These are phyloP conservation scores for Wallacemonas sp. DNA, from an alignment of 208 protist species.

Conservation along the genomic window DNA sequence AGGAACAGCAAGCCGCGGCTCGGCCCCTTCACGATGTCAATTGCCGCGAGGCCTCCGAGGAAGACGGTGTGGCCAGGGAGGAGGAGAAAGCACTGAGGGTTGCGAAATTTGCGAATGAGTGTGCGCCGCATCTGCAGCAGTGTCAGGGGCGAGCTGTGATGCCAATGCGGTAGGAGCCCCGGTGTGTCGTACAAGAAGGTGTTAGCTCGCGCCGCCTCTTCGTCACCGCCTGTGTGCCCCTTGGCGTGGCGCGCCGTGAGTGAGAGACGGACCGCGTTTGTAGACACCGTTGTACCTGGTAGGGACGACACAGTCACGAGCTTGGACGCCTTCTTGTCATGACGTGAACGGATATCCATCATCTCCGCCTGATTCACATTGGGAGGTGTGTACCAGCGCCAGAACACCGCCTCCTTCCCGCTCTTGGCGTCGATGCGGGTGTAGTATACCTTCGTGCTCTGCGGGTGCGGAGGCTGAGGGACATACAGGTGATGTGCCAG, in stretches of 20 bases:
- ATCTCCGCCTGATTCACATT: constrained; percentile 90
- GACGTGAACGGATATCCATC: constrained; percentile 82
- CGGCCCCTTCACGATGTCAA: constrained; percentile 84
- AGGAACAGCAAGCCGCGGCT: constrained; percentile 78
- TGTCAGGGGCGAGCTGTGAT: constrained; percentile 75
- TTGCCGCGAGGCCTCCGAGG: constrained; percentile 76
- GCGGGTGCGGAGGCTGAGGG: constrained; percentile 83
- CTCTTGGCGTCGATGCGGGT: constrained; percentile 47
- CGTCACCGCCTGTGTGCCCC: constrained; percentile 11
- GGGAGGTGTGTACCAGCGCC: constrained; percentile 90
- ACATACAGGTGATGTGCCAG: constrained; percentile 87
- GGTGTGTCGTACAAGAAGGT: constrained; percentile 89
- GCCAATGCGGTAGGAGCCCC: constrained; percentile 88
- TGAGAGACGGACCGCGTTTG: constrained; percentile 76
- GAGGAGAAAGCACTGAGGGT: constrained; percentile 87
- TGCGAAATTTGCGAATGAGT: constrained; percentile 84
- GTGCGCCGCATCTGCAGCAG: constrained; percentile 89
- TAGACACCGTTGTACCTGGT: constrained; percentile 86
- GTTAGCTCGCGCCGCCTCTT: constrained; percentile 17
- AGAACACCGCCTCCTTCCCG: constrained; percentile 75
- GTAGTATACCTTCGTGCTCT: constrained; percentile 89
- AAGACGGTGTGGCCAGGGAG: constrained; percentile 84
- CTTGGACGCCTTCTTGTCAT: constrained; percentile 88
- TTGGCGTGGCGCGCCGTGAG: constrained; percentile 18
- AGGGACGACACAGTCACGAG: constrained; percentile 88